Conservation (phyloP, 116 monocot species). For the Iris pallida region DNA sequence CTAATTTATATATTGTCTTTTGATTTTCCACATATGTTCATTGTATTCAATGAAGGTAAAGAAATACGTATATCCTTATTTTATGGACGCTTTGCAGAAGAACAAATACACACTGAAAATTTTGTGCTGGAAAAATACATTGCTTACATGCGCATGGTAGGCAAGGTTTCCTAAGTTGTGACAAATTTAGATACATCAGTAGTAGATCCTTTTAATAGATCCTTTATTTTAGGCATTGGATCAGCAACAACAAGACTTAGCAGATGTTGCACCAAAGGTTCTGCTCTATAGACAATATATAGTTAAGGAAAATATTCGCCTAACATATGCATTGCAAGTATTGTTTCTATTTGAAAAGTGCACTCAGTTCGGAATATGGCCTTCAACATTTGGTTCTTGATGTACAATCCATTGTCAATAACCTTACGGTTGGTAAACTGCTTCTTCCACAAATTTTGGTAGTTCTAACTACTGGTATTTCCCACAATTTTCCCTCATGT, state of each 20-base stretch:
- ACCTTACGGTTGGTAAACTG: conserved; percentile 69
- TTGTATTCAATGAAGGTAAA: no score
- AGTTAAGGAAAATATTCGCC: conserved; percentile 93
- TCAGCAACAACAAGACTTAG: conserved; percentile 94
- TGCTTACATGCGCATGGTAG: no score
- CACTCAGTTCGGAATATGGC: conserved; percentile 52
- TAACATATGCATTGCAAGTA: conserved; percentile 93
- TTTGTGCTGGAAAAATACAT: no score
- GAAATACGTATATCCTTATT: no score
- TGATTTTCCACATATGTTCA: no score
- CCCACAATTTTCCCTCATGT: no score
- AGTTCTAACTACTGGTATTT: no score
- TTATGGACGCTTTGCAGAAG: no score
- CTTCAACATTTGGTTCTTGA: conserved; percentile 69
- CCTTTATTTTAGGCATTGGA: conserved; percentile 78
- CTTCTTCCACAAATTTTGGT: not conserved
- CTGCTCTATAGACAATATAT: conserved; percentile 97
- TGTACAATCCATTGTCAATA: conserved; percentile 77
- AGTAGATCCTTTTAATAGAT: not conserved
- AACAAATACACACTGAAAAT: no score
- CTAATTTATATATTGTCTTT: no score
- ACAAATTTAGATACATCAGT: not conserved
- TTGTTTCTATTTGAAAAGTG: conserved; percentile 14
- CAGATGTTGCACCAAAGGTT: conserved; percentile 95
- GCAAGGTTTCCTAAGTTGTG: conserved; percentile 2